Base-by-base conservation (phyloP, 2,329 filamentous ascomycete species). In the Neocucurbitaria cava region DNA sequence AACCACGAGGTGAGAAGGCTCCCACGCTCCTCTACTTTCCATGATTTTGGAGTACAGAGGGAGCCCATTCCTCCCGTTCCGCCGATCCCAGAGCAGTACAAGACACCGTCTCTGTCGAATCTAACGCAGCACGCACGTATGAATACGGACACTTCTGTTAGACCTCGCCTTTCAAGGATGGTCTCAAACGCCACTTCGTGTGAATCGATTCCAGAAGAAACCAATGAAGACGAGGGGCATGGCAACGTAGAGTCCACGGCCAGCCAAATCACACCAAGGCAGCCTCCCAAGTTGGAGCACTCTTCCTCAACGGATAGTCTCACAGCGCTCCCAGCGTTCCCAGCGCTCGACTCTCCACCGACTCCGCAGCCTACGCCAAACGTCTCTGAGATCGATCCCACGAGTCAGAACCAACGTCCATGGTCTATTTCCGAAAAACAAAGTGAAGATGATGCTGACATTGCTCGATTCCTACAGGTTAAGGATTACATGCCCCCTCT, bases 1-100 rank as follows among this genome's bases (percentile, higher is more conserved):
- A 70, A 64, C 43, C 57, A 66, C 58, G 66, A 75, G 71, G 72
- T 74, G 69, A 75, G 62, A 61, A 60, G 64, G 53, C 52, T 73
- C 24, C 64, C 70, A 58, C 66, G 61, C 51, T 71, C 69, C 48
- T 60, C 56, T 26, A 72, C 70, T 33, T 67, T 68, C 46, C 65
- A 73, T 47, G 40, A 55, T 55, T 47, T 71, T 59, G 59, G 55
- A 52, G 51, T 35, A 49, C 28, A 38, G 20, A 28, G 17, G 54
- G 61, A 65, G 31, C 21, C 33, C 36, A 39, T 54, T 56, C 68
- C 68, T 28, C 66, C 70, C 40, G 52, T 72, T 0, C 69, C 68
- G 38, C 52, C 54, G 10, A 65, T 72, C 9, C 68, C 69, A 15
- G 47, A 62, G 15, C 38, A 62, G 24, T 69, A 62, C 39, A 66